Evolutionary conservation across 495 filamentous ascomycete species (phyloP).

Genomic region (Lasiosphaeris hirsuta): DNA sequence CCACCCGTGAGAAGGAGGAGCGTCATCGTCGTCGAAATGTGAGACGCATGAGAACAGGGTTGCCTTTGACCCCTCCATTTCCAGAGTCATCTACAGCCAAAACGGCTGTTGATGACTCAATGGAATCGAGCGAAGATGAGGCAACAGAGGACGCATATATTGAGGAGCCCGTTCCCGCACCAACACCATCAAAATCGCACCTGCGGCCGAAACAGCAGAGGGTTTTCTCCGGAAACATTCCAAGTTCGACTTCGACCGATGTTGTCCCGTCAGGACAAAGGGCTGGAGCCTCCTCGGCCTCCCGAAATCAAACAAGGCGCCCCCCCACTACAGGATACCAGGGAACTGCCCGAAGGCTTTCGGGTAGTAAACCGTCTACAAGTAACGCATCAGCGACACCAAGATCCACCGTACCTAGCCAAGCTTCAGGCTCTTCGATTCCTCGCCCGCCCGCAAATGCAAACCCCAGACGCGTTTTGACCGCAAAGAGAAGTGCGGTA

Average conservation of each 20-base stretch:
- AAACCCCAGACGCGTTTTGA: not conserved
- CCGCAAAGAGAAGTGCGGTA: slow-evolving; percentile 21
- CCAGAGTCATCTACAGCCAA: not conserved
- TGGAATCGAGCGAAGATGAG: slow-evolving; percentile 20
- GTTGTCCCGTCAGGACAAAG: not conserved
- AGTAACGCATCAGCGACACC: not conserved
- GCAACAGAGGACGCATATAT: slow-evolving; percentile 13
- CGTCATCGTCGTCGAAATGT: slow-evolving; percentile 49
- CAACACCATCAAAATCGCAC: slow-evolving; percentile 6
- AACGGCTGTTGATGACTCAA: not conserved
- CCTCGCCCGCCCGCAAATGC: not conserved
- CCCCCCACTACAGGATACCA: slow-evolving; percentile 26
- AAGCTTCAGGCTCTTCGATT: not conserved
- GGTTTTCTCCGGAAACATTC: too few species aligned
- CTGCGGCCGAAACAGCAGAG: not conserved
- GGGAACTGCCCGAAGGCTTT: slow-evolving; percentile 26
- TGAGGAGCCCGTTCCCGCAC: not conserved
- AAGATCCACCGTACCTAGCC: too few species aligned
- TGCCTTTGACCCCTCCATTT: slow-evolving; percentile 25
- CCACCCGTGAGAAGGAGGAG: slow-evolving; percentile 29
- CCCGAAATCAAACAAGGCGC: slow-evolving; percentile 3
- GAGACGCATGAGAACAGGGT: slow-evolving; percentile 40
- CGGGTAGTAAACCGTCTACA: not conserved
- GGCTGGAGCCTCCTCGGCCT: not conserved
- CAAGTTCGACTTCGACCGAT: not conserved